phyloP scores from a whole-genome alignment of 2,329 filamentous ascomycete species.

The Aspergillus nomiae region DNA sequence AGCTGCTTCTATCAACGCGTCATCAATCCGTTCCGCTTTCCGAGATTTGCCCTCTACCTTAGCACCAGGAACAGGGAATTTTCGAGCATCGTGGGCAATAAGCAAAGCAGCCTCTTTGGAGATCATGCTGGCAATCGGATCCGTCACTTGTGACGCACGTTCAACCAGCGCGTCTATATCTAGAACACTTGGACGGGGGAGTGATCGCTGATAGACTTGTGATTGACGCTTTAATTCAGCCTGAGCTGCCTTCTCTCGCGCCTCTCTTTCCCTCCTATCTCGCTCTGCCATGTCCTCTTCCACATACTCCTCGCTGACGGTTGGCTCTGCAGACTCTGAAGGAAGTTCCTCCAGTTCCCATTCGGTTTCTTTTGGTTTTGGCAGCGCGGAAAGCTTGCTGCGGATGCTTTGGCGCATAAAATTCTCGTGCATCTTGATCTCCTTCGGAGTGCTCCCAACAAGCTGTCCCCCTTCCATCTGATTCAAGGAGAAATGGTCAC shows the following conservation, averaged over 20 bases:
- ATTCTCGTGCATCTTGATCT: slow-evolving; percentile 71
- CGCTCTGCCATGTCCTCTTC: slow-evolving; percentile 73
- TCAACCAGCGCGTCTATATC: slow-evolving; percentile 70
- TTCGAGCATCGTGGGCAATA: slow-evolving; percentile 78
- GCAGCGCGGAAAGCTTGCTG: slow-evolving; percentile 70
- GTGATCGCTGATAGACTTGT: slow-evolving; percentile 82
- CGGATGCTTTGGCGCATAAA: slow-evolving; percentile 68
- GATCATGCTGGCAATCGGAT: slow-evolving; percentile 69
- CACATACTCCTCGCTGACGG: slow-evolving; percentile 52
- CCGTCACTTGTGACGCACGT: slow-evolving; percentile 60
- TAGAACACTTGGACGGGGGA: slow-evolving; percentile 75
- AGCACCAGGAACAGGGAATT: slow-evolving; percentile 69
- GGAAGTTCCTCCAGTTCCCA: slow-evolving; percentile 88
- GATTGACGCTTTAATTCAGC: slow-evolving; percentile 79
- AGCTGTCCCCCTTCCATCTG: slow-evolving; percentile 66
- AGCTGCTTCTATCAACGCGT: slow-evolving; percentile 72
- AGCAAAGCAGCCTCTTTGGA: slow-evolving; percentile 76
- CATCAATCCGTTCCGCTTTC: slow-evolving; percentile 66
- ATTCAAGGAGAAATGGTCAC: slow-evolving; percentile 86
- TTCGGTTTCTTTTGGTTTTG: slow-evolving; percentile 88
- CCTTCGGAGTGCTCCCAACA: slow-evolving; percentile 73
- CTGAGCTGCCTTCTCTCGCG: slow-evolving; percentile 64
- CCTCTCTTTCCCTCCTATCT: slow-evolving; percentile 67
- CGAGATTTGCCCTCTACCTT: slow-evolving; percentile 65
- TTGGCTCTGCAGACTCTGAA: slow-evolving; percentile 71